phyloP scores from a whole-genome alignment of 2,329 filamentous ascomycete genomes.

The Cyclaneusma minus region DNA sequence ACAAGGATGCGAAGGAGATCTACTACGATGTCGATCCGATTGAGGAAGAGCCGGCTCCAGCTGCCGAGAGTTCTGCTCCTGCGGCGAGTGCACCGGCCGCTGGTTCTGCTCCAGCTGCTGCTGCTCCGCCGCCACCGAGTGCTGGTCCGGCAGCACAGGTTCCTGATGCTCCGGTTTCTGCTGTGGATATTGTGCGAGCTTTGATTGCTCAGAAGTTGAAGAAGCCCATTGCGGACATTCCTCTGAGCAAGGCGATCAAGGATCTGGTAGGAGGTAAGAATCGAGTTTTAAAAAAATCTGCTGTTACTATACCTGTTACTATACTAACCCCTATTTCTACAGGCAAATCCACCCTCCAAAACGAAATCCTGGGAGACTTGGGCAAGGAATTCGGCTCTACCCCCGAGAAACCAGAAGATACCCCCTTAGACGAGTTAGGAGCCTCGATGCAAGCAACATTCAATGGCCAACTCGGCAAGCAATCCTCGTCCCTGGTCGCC shows the following conservation, averaged over 20 bases:
- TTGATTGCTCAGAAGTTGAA: slow-evolving; percentile 96
- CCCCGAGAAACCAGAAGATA: slow-evolving; percentile 96
- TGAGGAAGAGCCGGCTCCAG: slow-evolving; percentile 69
- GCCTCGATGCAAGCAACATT: slow-evolving; percentile 97
- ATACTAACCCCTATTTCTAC: slow-evolving; percentile 12
- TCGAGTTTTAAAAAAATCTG: slow-evolving; percentile 7
- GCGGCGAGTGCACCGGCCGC: slow-evolving; percentile 25
- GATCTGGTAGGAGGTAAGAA: slow-evolving; percentile 88
- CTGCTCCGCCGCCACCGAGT: slow-evolving; percentile 45
- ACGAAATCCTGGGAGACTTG: slow-evolving; percentile 93
- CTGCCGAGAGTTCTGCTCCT: slow-evolving; percentile 24
- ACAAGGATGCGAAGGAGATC: slow-evolving; percentile 98
- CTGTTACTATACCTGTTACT: no score
- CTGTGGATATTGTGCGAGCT: slow-evolving; percentile 76
- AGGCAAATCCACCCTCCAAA: slow-evolving; percentile 98
- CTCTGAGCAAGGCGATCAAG: slow-evolving; percentile 93
- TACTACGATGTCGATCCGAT: slow-evolving; percentile 97
- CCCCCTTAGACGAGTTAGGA: slow-evolving; percentile 86
- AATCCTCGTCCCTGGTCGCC: slow-evolving; percentile 83
- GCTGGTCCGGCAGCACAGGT: slow-evolving; percentile 79
- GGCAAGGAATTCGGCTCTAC: slow-evolving; percentile 98
- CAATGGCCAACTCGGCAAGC: slow-evolving; percentile 94
- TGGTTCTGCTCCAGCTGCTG: slow-evolving; percentile 33
- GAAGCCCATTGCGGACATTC: slow-evolving; percentile 78
- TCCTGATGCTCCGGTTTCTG: slow-evolving; percentile 72